Conservation (phyloP, 2,329 filamentous ascomycete species). For the Gyromitra esculenta region DNA sequence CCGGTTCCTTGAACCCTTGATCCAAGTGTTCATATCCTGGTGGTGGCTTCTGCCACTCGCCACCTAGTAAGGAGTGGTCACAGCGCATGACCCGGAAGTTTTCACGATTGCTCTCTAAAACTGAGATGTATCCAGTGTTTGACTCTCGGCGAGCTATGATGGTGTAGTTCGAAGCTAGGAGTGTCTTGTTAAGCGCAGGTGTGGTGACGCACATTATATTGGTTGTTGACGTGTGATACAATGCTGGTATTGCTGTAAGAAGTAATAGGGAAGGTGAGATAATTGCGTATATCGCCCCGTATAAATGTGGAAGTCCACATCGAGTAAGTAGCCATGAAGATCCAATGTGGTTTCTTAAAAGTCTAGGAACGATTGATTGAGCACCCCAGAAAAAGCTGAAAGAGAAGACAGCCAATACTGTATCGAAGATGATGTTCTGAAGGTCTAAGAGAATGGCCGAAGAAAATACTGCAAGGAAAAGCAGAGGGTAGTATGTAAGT, state of each 20-base stretch:
- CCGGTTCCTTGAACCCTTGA: conserved; percentile 76
- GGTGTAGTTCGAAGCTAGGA: conserved; percentile 74
- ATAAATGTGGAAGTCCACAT: conserved; percentile 74
- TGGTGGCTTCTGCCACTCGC: conserved; percentile 77
- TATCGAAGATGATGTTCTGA: conserved; percentile 41
- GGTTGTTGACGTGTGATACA: conserved; percentile 74
- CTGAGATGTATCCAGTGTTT: conserved; percentile 88
- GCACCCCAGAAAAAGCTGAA: conserved; percentile 61
- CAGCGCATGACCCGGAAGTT: conserved; percentile 86
- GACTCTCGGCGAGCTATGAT: conserved; percentile 86
- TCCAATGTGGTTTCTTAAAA: conserved; percentile 72
- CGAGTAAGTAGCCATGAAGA: conserved; percentile 73
- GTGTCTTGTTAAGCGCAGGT: conserved; percentile 71
- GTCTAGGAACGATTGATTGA: conserved; percentile 73
- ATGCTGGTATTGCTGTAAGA: conserved; percentile 73
- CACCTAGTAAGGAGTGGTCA: conserved; percentile 92
- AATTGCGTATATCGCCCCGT: conserved; percentile 72
- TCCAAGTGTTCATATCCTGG: conserved; percentile 63
- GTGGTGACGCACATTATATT: conserved; percentile 75
- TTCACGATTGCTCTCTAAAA: conserved; percentile 77
- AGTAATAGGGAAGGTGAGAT: conserved; percentile 76
- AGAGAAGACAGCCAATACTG: conserved; percentile 42
- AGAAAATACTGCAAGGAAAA: conserved; percentile 71
- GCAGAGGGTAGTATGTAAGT: conserved; percentile 75
- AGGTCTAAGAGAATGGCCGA: conserved; percentile 73